These are phyloP conservation scores for Amanita polypyramis DNA, from an alignment of 768 basidiomycete genomes.

Conservation along the genomic window DNA sequence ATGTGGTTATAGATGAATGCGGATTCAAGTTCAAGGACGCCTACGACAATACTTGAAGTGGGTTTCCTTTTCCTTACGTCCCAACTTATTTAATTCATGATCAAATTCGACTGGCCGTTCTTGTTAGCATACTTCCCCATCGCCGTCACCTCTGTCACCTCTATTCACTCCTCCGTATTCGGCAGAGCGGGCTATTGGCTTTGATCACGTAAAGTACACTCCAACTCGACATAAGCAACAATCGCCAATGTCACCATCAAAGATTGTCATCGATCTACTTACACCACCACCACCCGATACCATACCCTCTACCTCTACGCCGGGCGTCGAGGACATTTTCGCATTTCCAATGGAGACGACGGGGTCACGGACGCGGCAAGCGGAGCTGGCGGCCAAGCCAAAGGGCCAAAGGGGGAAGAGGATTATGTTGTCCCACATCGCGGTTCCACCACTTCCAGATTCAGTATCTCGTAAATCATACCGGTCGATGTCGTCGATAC, in stretches of 20 bases:
- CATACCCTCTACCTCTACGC: not conserved
- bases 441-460: slow-evolving; percentile 15
- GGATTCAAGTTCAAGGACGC: slow-evolving; percentile 5
- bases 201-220: no score
- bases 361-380: not conserved
- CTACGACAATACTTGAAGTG: not conserved
- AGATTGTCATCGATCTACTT: not conserved
- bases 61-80: not conserved
- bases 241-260: not conserved
- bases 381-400: not conserved
- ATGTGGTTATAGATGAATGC: not conserved
- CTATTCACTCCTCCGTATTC: slow-evolving; percentile 14
- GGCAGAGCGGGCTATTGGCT: not conserved
- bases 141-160: not conserved
- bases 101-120: slow-evolving; percentile 3
- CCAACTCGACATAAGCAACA: not conserved
- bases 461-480: slow-evolving; percentile 11
- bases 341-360: not conserved
- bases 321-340: not conserved
- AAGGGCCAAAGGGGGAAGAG: not conserved
- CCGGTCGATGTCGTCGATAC: slow-evolving; percentile 3
- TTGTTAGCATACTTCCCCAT: not conserved
- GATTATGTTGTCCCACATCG: slow-evolving; percentile 14
- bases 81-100: not conserved
- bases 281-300: not conserved